Evolutionary conservation across 495 filamentous ascomycete species (phyloP), one percentile per base, ranked within the genome.

Genomic region (Rhypophila decipiens): DNA sequence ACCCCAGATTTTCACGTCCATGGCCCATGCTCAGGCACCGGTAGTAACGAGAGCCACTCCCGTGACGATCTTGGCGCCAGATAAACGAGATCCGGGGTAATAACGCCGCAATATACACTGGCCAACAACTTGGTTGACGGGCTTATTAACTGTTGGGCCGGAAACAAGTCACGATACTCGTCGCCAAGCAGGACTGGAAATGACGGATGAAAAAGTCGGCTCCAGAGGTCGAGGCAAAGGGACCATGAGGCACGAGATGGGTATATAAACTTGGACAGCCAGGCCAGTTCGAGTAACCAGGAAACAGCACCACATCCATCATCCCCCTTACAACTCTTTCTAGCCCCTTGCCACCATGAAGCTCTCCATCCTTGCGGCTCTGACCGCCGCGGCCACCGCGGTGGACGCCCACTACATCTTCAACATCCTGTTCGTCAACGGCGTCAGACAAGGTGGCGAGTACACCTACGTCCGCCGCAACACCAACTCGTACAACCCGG

Each of bases 391-490:
- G 24, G 56, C 58, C 23, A 59, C 63, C 36, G 38, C 59, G 29
- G 60, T 54, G 13, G 58, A 60, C 35, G 59, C 64, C 15, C 66
- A 69, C 62, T 69, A 69, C 57, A 67, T 69, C 48, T 54, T 69
- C 47, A 66, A 67, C 57, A 65, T 65, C 36, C 55, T 66, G 24
- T 55, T 60, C 49, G 64, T 67, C 57, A 70, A 70, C 55, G 67
- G 59, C 55, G 53, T 65, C 42, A 44, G 49, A 10, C 49, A 64
- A 15, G 65, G 67, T 23, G 58, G 59, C 39, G 66, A 68, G 44
- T 70, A 70, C 58, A 64, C 64, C 2, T 70, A 70, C 51, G 51
- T 67, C 45, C 58, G 65, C 33, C 53, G 50, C 44, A 67, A 67
- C 60, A 48, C 36, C 51, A 69, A 69, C 59, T 58, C 53, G 21